Conservation (phyloP, 106 monocot species). For the Dendrobium nobile region DNA sequence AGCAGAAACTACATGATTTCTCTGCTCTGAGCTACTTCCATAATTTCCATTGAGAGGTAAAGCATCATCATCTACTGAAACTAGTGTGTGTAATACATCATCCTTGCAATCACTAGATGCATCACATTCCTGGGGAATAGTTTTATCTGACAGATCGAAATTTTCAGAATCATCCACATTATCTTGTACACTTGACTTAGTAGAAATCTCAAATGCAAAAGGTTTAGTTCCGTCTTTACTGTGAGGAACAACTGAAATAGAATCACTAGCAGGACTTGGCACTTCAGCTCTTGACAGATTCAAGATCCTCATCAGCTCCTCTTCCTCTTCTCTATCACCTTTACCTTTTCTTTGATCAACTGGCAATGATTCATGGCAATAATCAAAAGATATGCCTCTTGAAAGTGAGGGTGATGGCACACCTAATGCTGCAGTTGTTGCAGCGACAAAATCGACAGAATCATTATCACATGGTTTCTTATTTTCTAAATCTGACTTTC, state of each 20-base stretch:
- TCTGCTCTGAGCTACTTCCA: background rate
- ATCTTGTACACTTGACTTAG: constrained; percentile 8
- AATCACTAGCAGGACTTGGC: constrained; percentile 12
- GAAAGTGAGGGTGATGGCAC: constrained; percentile 74
- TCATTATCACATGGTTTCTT: constrained; percentile 36
- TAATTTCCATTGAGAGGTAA: background rate
- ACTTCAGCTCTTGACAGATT: constrained; percentile 51
- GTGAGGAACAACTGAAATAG: constrained; percentile 10
- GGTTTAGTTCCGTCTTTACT: constrained; percentile 2
- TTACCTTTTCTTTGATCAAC: constrained; percentile 30
- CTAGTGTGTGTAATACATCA: constrained; percentile 13
- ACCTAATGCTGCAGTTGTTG: constrained; percentile 77
- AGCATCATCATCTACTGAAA: constrained; percentile 12
- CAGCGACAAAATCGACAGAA: constrained; percentile 83
- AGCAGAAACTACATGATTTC: constrained; percentile 18
- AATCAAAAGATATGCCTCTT: constrained; percentile 71
- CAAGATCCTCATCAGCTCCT: constrained; percentile 59
- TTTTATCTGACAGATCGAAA: constrained; percentile 14
- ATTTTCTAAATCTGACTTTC: constrained; percentile 16
- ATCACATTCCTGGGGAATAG: constrained; percentile 8
- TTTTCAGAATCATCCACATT: constrained; percentile 19
- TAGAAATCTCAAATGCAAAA: constrained; percentile 13
- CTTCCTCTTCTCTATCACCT: constrained; percentile 77
- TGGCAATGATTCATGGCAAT: constrained; percentile 16
- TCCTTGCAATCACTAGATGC: constrained; percentile 13